Evolutionary conservation across 805 yeast species (phyloP).

Genomic region (Saturnispora diversa): DNA sequence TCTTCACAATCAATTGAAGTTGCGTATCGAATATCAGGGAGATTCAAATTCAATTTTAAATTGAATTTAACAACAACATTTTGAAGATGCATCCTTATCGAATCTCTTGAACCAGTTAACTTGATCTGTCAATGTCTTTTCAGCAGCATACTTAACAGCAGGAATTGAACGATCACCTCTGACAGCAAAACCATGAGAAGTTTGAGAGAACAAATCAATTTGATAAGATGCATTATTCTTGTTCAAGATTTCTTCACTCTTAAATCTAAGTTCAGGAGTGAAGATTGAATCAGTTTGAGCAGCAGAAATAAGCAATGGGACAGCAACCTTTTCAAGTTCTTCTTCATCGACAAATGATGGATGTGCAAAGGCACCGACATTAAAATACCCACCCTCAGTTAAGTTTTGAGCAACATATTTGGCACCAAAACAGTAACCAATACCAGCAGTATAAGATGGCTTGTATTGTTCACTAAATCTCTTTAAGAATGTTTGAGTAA

Average conservation of each 20-base stretch:
- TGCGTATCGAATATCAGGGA: too few relatives aligned
- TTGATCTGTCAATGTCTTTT: slow-evolving; percentile 51
- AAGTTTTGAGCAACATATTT: slow-evolving; percentile 52
- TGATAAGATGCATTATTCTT: slow-evolving; percentile 50
- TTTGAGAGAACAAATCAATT: slow-evolving; percentile 54
- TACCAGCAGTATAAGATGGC: slow-evolving; percentile 44
- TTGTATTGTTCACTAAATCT: slow-evolving; percentile 34
- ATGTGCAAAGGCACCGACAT: slow-evolving; percentile 72
- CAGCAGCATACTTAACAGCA: slow-evolving; percentile 52
- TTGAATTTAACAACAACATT: slow-evolving; percentile 1
- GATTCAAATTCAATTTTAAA: too few relatives aligned
- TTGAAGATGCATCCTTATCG: slow-evolving; percentile 26
- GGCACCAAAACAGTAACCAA: slow-evolving; percentile 87
- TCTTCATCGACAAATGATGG: slow-evolving; percentile 67
- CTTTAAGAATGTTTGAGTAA: slow-evolving; percentile 41
- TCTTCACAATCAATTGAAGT: neutral
- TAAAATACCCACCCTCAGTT: slow-evolving; percentile 29
- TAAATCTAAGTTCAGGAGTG: slow-evolving; percentile 52
- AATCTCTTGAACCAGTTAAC: slow-evolving; percentile 25
- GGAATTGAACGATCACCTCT: slow-evolving; percentile 63
- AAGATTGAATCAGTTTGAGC: slow-evolving; percentile 65
- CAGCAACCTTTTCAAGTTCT: slow-evolving; percentile 50
- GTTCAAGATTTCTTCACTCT: slow-evolving; percentile 44
- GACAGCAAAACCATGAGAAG: slow-evolving; percentile 69
- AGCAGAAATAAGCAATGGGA: slow-evolving; percentile 63